phyloP scores from a whole-genome alignment of 2,329 filamentous ascomycete genomes.

The Neurospora sp. region DNA sequence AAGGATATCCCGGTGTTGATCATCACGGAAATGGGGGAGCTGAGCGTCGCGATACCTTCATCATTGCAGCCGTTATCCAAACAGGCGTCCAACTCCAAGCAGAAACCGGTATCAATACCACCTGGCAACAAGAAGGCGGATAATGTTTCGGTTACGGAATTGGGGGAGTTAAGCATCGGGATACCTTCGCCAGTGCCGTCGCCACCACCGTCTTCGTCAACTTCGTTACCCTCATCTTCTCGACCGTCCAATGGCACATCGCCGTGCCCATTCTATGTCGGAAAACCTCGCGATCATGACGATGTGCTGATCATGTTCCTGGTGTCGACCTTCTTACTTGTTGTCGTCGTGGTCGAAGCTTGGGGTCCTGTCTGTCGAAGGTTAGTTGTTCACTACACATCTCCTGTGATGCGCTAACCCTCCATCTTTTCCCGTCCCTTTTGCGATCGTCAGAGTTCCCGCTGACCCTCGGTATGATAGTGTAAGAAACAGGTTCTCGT shows the following conservation, averaged over 20 bases:
- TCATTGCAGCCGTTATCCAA: not conserved
- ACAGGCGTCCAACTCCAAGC: not conserved
- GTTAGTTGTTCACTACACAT: slow-evolving; percentile 11
- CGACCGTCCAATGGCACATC: not conserved
- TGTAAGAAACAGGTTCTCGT: not conserved
- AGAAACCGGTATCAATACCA: not conserved
- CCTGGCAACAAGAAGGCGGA: not conserved
- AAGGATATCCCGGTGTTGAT: not conserved
- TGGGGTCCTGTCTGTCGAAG: slow-evolving; percentile 12
- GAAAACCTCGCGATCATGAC: slow-evolving; percentile 16
- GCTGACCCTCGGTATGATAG: not conserved
- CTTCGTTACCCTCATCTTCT: not conserved
- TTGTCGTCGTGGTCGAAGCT: slow-evolving; percentile 22
- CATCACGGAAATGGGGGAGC: not conserved
- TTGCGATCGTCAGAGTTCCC: not conserved
- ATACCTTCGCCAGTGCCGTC: not conserved
- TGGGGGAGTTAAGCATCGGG: not conserved
- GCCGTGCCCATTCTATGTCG: not conserved
- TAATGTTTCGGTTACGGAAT: not conserved
- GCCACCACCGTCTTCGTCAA: not conserved
- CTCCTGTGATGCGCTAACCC: not conserved
- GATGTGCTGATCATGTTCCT: slow-evolving; percentile 23
- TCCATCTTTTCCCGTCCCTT: not conserved
- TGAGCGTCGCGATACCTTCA: not conserved
- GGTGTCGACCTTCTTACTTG: slow-evolving; percentile 20